Evolutionary conservation across 371 early-diverging fungal genomes (phyloP).

Genomic region (Mucor ambiguus): DNA sequence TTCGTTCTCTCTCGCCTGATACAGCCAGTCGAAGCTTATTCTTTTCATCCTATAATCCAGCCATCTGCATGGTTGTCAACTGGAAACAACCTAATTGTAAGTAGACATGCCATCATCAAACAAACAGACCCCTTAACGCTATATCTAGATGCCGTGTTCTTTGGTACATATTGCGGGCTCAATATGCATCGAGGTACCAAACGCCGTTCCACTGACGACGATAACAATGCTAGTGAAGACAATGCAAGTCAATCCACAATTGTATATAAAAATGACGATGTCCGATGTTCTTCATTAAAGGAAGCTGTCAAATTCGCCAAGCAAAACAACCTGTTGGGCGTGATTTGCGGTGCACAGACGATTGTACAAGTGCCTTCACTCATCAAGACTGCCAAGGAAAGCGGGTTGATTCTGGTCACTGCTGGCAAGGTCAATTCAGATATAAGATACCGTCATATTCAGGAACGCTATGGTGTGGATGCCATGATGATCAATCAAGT

Average conservation of each 20-base stretch:
- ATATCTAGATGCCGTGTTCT: slow-evolving; percentile 80
- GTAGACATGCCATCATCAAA: slow-evolving; percentile 17
- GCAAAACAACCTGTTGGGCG: slow-evolving; percentile 80
- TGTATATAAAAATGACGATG: slow-evolving; percentile 33
- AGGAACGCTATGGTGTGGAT: slow-evolving; percentile 85
- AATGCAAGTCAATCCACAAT: slow-evolving; percentile 10
- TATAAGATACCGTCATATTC: slow-evolving; percentile 61
- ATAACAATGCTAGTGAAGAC: slow-evolving; percentile 15
- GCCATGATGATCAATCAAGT: slow-evolving; percentile 70
- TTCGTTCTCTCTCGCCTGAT: slow-evolving; percentile 41
- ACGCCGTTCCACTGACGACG: slow-evolving; percentile 19
- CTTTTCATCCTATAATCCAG: slow-evolving; percentile 89
- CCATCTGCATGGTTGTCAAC: slow-evolving; percentile 89
- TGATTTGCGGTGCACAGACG: slow-evolving; percentile 87
- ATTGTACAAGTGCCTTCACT: slow-evolving; percentile 87
- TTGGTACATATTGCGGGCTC: slow-evolving; percentile 78
- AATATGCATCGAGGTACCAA: slow-evolving; percentile 55
- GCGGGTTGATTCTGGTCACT: slow-evolving; percentile 85
- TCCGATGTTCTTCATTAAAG: slow-evolving; percentile 62
- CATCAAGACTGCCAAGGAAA: slow-evolving; percentile 87
- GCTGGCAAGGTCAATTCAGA: slow-evolving; percentile 79
- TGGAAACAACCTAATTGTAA: slow-evolving; percentile 98
- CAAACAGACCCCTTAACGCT: not conserved
- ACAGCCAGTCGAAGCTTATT: slow-evolving; percentile 50
- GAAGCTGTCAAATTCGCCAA: slow-evolving; percentile 76